Base-by-base conservation (phyloP, 2,329 filamentous ascomycete species). In the Lecanicillium sp. region DNA sequence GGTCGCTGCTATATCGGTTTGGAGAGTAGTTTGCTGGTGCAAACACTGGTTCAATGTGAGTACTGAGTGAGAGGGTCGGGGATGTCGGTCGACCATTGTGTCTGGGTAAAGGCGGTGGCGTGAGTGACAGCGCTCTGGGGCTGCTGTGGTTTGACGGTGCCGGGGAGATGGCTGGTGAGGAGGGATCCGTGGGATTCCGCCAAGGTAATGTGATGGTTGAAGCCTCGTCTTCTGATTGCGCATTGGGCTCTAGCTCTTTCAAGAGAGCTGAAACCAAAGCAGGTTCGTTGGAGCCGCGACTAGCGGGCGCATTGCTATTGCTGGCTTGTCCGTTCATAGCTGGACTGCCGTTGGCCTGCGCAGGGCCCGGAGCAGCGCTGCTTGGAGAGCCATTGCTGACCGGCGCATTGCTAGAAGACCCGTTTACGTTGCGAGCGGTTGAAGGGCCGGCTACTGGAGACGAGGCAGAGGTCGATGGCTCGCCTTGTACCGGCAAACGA, bases 201-300 rank as follows among this genome's bases (percentile, higher is more conserved):
- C 54, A 53, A 20, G 50, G 52, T 20, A 49, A 47, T n/a, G 48
- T 46, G 19, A 50, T 34, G 17, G 43, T 42, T 5, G 51, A 39
- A 3, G 50, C 51, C 42, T 80, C 75, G 36, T 80, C 77, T 39
- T 81, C 76, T 0, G 73, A 73, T 3, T 66, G 60, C 40, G 72
- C 59, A 58, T 70, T 72, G 59, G 72, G 74, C 45, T 94, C 88
- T 2, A 96, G 86, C 58, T 96, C 90, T 55, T 85, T 87, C 35
- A 96, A 65, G 6, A 96, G 67, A 1, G 87, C 90, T 17, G 87
- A 85, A 7, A 96, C 70, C 54, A 96, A 90, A 5, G 85, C 89
- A 7, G 87, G 85, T 7, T 73, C 75, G 19, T 68, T 71, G 29
- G 65, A 47, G 41, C 47, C 35, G 22, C 22, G 22, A 25, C n/a